Conservation (phyloP, 345 rosid species). For the Fremontodendron californicum region DNA sequence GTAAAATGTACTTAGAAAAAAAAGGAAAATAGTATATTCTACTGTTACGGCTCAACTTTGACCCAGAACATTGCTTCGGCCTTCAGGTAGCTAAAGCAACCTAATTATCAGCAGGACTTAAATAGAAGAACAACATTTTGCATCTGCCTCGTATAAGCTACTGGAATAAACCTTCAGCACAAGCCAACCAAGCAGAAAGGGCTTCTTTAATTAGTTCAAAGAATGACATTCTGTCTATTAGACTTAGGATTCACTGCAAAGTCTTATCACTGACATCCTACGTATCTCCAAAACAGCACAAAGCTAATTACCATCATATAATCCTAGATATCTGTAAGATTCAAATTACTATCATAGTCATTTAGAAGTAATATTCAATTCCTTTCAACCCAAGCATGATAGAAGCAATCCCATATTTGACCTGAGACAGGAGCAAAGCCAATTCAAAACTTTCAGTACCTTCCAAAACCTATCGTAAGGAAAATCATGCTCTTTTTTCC, state of each 20-base stretch:
- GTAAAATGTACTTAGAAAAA: background rate
- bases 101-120: background rate
- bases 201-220: background rate
- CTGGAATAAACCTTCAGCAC: background rate
- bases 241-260: background rate
- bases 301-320: background rate
- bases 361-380: background rate
- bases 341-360: background rate
- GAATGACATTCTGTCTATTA: background rate
- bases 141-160: background rate
- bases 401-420: background rate
- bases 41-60: background rate
- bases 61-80: background rate
- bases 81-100: background rate
- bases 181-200: background rate
- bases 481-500: slow-evolving; percentile 5
- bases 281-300: background rate
- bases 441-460: background rate
- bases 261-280: background rate
- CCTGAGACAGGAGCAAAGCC: background rate
- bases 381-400: background rate
- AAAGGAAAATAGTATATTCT: background rate
- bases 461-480: background rate
- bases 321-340: background rate
- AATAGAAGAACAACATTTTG: background rate